Conservation (phyloP, 139 green algal genomes). For the Chlorella sp. region DNA sequence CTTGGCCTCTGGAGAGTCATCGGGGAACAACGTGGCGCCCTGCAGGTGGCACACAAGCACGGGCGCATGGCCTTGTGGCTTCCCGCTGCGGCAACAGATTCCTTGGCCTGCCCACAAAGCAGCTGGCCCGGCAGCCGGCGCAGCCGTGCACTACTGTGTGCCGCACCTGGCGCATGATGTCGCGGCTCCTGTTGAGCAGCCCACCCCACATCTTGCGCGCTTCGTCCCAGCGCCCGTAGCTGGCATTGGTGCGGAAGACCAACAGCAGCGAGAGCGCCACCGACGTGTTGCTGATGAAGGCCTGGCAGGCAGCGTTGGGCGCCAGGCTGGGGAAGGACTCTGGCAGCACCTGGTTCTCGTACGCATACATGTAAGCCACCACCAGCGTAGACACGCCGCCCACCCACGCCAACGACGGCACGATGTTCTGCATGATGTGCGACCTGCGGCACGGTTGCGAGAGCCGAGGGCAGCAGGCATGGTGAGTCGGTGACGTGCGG, state of each 20-base stretch:
- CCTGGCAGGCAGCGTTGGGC: slow-evolving; percentile 17
- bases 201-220: slow-evolving; percentile 55
- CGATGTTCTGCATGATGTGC: slow-evolving; percentile 31
- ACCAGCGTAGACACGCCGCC: slow-evolving; percentile 6
- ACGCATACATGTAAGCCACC: slow-evolving; percentile 17
- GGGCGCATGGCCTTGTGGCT: too few relatives aligned
- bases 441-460: too few relatives aligned
- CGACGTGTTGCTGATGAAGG: slow-evolving; percentile 24
- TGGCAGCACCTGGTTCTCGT: slow-evolving; percentile 13
- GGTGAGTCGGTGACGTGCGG: too few relatives aligned
- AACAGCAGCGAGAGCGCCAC: slow-evolving; percentile 49
- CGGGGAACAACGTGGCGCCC: slow-evolving; percentile 33
- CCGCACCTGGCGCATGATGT: slow-evolving; percentile 44
- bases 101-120: too few relatives aligned
- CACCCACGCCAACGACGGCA: slow-evolving; percentile 21
- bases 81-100: too few relatives aligned
- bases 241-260: slow-evolving; percentile 17
- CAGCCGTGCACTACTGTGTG: background rate
- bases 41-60: slow-evolving; percentile 1
- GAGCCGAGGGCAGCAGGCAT: too few relatives aligned
- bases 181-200: slow-evolving; percentile 44
- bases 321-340: slow-evolving; percentile 10
- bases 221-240: slow-evolving; percentile 38
- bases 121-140: too few relatives aligned
- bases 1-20: slow-evolving; percentile 25